Evolutionary conservation across 768 basidiomycete species (phyloP), one percentile per base, ranked within the genome.

Genomic region (Russula virescens): DNA sequence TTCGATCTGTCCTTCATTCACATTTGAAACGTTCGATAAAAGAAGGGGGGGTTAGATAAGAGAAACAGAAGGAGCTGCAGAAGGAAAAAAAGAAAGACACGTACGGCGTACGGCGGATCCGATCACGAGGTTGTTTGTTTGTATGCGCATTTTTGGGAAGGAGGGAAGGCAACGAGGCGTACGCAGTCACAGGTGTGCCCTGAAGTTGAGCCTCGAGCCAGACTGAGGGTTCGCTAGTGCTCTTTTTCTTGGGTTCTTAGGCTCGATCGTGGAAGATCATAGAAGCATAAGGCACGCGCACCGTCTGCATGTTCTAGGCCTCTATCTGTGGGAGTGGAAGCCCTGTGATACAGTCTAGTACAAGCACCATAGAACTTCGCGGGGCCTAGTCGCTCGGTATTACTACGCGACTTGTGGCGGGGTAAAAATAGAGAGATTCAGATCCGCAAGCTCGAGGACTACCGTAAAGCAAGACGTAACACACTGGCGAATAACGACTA

Each of bases 201-300:
- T 54, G 56, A 40, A 31, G 50, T 40, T 40, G 53, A 21, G n/a
- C n/a, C n/a, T n/a, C n/a, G n/a, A n/a, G n/a, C 61, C 55, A 58
- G 43, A 46, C 45, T n/a, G 7, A 23, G 56, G 62, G 43, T 1
- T 7, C 6, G 26, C 21, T 10, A 9, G 28, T 43, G 28, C n/a
- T 42, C 7, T n/a, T n/a, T n/a, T n/a, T n/a, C n/a, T n/a, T n/a
- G n/a, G n/a, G n/a, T n/a, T 16, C 45, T 28, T 31, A 26, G 43
- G 16, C 25, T 35, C 62, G 62, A 63, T 63, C 62, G 31, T 58
- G 62, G 57, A 38, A 58, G 62, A 63, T 63, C 62, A 43, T 58
- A 26, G 62, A 46, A 46, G 56, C 51, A 63, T 11, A 38, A 43
- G 62, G 62, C 56, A 63, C 61, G 35, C 49, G 26, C 45, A 45